These are phyloP conservation scores for Cytidiella melzeri DNA, from an alignment of 768 basidiomycete species.

Conservation along the genomic window DNA sequence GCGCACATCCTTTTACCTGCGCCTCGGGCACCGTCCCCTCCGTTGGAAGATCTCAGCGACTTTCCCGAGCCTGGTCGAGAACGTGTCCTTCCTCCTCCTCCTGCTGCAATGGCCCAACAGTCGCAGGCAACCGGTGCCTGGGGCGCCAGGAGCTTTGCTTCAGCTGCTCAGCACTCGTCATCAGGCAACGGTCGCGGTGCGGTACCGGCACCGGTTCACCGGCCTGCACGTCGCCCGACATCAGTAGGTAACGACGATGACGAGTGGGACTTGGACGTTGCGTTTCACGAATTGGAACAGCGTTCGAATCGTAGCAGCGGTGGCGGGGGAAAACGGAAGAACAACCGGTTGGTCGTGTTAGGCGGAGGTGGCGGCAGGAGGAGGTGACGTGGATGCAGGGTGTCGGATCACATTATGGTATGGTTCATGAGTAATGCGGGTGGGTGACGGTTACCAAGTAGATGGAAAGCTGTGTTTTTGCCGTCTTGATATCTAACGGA, in stretches of 20 bases:
- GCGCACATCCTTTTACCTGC: constrained; percentile 12
- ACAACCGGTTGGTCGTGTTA: constrained; percentile 67
- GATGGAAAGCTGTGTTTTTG: background rate
- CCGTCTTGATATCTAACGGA: background rate
- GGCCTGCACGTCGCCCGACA: constrained; percentile 20
- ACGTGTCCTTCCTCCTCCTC: background rate
- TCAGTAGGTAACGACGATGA: constrained; percentile 36
- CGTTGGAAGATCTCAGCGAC: constrained; percentile 42
- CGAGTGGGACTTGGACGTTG: constrained; percentile 73
- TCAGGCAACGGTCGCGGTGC: constrained; percentile 3
- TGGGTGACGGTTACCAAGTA: too few species aligned
- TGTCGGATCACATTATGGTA: background rate
- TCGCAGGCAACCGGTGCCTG: constrained; percentile 48
- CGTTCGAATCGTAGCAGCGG: constrained; percentile 34
- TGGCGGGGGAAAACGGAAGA: constrained; percentile 54
- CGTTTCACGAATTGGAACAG: constrained; percentile 78
- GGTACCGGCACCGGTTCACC: constrained; percentile 4
- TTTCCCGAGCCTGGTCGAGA: constrained; percentile 11
- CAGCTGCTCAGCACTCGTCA: constrained; percentile 46
- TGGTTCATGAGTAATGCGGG: background rate
- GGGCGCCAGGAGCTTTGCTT: constrained; percentile 79
- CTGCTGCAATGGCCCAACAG: constrained; percentile 4
- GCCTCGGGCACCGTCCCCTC: constrained; percentile 50
- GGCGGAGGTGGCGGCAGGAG: constrained; percentile 50
- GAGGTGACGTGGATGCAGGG: constrained; percentile 20